Evolutionary conservation across 2,329 filamentous ascomycete genomes (phyloP).

Genomic region (Ceratocystis cubensis): DNA sequence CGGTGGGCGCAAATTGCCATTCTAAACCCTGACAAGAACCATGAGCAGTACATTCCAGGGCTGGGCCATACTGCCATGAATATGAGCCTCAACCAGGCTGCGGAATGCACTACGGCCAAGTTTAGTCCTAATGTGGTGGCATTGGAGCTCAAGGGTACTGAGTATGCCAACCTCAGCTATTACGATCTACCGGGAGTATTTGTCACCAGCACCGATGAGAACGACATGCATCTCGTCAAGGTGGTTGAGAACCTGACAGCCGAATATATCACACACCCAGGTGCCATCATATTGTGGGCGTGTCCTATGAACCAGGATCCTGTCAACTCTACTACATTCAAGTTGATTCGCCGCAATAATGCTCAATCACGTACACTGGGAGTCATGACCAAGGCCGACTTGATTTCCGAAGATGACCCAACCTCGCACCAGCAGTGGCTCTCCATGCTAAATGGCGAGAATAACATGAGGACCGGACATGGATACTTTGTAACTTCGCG

Average conservation of each 20-base stretch:
- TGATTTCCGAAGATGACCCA: constrained; percentile 41
- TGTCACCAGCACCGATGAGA: constrained; percentile 49
- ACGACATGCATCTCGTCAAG: constrained; percentile 55
- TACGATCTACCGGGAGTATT: constrained; percentile 80
- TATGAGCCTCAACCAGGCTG: constrained; percentile 28
- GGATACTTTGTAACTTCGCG: constrained; percentile 70
- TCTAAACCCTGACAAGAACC: constrained; percentile 50
- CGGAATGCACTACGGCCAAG: constrained; percentile 41
- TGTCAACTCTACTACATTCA: constrained; percentile 59
- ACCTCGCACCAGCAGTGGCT: constrained; percentile 45
- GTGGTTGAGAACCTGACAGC: constrained; percentile 60
- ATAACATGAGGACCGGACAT: constrained; percentile 44
- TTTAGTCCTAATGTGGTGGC: constrained; percentile 76
- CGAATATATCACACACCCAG: constrained; percentile 55
- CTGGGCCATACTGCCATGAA: constrained; percentile 32
- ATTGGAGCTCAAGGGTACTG: constrained; percentile 60
- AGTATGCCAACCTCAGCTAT: constrained; percentile 62
- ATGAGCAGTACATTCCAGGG: constrained; percentile 42
- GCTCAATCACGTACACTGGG: constrained; percentile 53
- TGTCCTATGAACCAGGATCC: constrained; percentile 68
- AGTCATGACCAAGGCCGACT: constrained; percentile 76
- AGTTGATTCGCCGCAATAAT: constrained; percentile 45
- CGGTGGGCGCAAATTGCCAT: constrained; percentile 66
- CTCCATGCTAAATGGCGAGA: constrained; percentile 49
- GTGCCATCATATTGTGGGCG: constrained; percentile 65